Evolutionary conservation across 495 filamentous ascomycete genomes (phyloP).

Genomic region (Daldinia childiae): DNA sequence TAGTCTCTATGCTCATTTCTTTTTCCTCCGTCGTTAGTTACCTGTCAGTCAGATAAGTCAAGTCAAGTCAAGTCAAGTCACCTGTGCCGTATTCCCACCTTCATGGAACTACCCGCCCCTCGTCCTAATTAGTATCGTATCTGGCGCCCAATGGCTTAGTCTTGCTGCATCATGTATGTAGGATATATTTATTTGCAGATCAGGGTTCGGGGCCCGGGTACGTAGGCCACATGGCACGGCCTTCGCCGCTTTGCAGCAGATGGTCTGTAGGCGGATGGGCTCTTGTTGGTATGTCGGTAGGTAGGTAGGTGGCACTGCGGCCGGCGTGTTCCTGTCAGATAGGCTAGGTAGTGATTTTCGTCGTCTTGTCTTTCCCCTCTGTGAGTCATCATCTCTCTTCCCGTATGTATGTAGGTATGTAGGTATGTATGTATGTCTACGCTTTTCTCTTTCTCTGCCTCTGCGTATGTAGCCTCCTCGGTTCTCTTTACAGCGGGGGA

Average conservation of each 20-base stretch:
- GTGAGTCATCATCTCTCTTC: conserved; percentile 24
- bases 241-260: conserved; percentile 32
- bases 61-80: no score
- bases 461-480: background rate
- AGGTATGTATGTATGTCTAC: background rate
- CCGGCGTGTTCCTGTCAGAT: conserved; percentile 38
- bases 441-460: background rate
- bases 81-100: conserved; percentile 18
- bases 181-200: conserved; percentile 43
- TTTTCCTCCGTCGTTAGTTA: background rate
- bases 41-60: no score
- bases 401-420: background rate
- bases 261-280: background rate
- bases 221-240: conserved; percentile 39
- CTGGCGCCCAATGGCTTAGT: conserved; percentile 33
- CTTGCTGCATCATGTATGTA: conserved; percentile 4
- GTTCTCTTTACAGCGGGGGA: conserved; percentile 3
- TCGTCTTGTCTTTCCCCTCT: conserved; percentile 10
- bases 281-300: conserved; percentile 19
- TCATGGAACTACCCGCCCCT: conserved; percentile 15
- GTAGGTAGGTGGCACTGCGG: conserved; percentile 30
- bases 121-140: conserved; percentile 1
- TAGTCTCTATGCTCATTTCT: background rate
- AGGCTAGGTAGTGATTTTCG: conserved; percentile 31
- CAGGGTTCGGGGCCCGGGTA: conserved; percentile 28